phyloP scores from a whole-genome alignment of 2,329 filamentous ascomycete genomes.

The Arthrobotrys sinensis region DNA sequence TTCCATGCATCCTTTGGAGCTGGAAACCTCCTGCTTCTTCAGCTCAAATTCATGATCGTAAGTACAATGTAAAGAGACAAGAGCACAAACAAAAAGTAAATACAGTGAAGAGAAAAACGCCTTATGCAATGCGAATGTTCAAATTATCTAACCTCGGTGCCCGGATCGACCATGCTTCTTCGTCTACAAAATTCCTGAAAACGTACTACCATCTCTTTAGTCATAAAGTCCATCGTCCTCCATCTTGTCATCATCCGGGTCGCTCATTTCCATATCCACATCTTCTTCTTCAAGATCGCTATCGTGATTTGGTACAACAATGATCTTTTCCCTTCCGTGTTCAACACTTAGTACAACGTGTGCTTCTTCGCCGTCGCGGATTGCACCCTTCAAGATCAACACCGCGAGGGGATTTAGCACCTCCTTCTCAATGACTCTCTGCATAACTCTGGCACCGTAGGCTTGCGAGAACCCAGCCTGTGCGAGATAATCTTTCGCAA shows the following conservation, averaged over 20 bases:
- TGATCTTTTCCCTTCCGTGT: conserved; percentile 77
- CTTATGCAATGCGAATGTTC: conserved; percentile 22
- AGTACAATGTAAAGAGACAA: conserved; percentile 6
- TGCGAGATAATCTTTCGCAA: conserved; percentile 94
- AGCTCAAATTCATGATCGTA: neutral
- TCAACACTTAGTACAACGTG: conserved; percentile 78
- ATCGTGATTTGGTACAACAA: conserved; percentile 87
- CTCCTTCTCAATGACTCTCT: conserved; percentile 94
- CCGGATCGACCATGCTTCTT: neutral
- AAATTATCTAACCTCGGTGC: neutral
- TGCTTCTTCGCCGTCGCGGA: conserved; percentile 88
- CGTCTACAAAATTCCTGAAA: neutral
- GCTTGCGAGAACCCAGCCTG: conserved; percentile 92
- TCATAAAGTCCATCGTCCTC: conserved; percentile 77
- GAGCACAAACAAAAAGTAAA: conserved; percentile 17
- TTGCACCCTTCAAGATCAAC: conserved; percentile 85
- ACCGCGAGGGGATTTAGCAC: conserved; percentile 94
- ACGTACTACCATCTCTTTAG: conserved; percentile 65
- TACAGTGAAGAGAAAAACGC: conserved; percentile 34
- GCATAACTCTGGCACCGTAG: conserved; percentile 91
- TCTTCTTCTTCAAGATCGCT: conserved; percentile 73
- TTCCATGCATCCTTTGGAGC: neutral
- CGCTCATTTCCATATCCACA: conserved; percentile 80
- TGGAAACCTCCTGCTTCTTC: neutral
- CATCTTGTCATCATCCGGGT: conserved; percentile 77